phyloP scores from a whole-genome alignment of 176 grass and related monocot species.

The Tuctoria greenei region DNA sequence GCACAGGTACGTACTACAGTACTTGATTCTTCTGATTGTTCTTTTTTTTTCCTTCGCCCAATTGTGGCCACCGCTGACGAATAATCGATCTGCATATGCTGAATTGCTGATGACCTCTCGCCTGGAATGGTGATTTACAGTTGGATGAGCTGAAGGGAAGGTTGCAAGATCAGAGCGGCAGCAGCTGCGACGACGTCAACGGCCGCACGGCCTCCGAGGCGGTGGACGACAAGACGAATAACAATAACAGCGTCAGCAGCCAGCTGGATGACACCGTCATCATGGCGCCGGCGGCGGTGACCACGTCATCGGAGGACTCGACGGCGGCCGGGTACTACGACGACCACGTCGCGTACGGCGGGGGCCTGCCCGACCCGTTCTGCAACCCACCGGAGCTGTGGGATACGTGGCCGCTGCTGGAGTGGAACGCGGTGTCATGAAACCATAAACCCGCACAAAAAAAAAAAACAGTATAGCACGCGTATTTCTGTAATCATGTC shows the following conservation, averaged over 20 bases:
- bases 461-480: too few species aligned
- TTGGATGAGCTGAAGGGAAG: slow-evolving; percentile 38
- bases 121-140: background rate
- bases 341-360: slow-evolving; percentile 11
- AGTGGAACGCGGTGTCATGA: slow-evolving; percentile 49
- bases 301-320: slow-evolving; percentile 25
- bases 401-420: slow-evolving; percentile 53
- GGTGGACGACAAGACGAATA: slow-evolving; percentile 6
- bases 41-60: background rate
- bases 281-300: slow-evolving; percentile 1
- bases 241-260: background rate
- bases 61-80: background rate
- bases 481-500: background rate
- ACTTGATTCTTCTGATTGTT: too few species aligned
- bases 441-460: background rate
- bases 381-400: slow-evolving; percentile 46
- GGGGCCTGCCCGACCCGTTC: slow-evolving; percentile 35
- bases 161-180: slow-evolving; percentile 37
- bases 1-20: slow-evolving; percentile 27
- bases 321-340: background rate
- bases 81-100: background rate
- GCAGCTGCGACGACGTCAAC: slow-evolving; percentile 23
- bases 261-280: background rate
- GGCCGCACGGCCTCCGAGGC: slow-evolving; percentile 7
- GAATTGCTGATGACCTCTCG: background rate